These are phyloP conservation scores for Naganishia vaughanmartiniae DNA, from an alignment of 768 basidiomycete species.

Conservation along the genomic window DNA sequence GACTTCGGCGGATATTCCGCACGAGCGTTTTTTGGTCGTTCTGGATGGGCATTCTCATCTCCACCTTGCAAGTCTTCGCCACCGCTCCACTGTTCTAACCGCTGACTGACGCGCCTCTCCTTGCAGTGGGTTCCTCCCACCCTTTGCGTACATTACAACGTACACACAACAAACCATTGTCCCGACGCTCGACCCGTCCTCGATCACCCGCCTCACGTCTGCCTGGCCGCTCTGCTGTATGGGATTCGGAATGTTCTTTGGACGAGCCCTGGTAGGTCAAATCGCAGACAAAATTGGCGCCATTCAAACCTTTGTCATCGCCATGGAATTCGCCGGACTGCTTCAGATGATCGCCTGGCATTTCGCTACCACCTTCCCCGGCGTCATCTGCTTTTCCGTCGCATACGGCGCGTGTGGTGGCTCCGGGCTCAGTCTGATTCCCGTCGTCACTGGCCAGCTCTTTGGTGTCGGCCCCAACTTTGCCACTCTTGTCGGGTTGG, in stretches of 20 bases:
- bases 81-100: no score
- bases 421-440: constrained; percentile 25
- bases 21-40: constrained; percentile 28
- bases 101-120: background rate
- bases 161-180: constrained; percentile 25
- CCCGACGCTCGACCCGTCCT: constrained; percentile 1
- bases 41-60: constrained; percentile 22
- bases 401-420: constrained; percentile 28
- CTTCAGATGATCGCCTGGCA: constrained; percentile 32
- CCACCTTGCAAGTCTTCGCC: constrained; percentile 30
- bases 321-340: constrained; percentile 31
- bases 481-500: constrained; percentile 31
- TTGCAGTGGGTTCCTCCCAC: constrained; percentile 28
- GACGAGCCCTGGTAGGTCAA: constrained; percentile 23
- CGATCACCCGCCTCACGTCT: constrained; percentile 22
- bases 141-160: constrained; percentile 30
- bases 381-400: constrained; percentile 27
- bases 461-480: constrained; percentile 26
- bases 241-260: constrained; percentile 24
- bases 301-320: constrained; percentile 31
- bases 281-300: constrained; percentile 30
- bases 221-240: constrained; percentile 26
- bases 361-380: constrained; percentile 29
- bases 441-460: constrained; percentile 27
- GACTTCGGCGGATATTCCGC: background rate